Conservation (phyloP, 208 protist species). For the Trypanosoma boissoni region DNA sequence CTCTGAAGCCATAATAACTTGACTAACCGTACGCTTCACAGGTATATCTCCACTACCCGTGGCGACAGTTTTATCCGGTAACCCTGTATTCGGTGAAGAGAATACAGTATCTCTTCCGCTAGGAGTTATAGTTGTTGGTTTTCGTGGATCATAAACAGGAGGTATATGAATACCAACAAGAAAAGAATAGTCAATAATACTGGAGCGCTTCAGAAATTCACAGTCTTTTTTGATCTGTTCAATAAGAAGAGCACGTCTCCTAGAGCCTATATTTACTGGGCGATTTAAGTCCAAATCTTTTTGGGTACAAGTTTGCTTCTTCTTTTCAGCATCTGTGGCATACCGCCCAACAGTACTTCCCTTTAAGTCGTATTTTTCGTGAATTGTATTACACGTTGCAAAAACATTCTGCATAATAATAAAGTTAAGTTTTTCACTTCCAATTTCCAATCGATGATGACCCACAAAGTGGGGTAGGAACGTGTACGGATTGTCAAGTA, state of each 20-base stretch:
- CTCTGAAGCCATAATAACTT: background rate
- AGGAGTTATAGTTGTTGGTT: background rate
- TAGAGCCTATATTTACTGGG: conserved; percentile 66
- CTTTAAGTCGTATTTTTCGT: conserved; percentile 94
- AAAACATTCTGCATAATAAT: conserved; percentile 96
- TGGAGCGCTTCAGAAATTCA: conserved; percentile 78
- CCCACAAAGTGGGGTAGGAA: conserved; percentile 91
- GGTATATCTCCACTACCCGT: background rate
- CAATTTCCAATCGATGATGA: conserved; percentile 75
- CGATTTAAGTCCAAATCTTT: conserved; percentile 91
- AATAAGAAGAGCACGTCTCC: conserved; percentile 68
- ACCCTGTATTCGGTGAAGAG: background rate
- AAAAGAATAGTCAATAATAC: conserved; percentile 94
- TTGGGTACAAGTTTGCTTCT: conserved; percentile 82
- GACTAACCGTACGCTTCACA: background rate
- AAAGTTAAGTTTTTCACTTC: conserved; percentile 66
- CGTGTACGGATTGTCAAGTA: conserved; percentile 87
- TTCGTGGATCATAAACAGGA: conserved; percentile 9
- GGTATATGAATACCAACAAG: conserved; percentile 89
- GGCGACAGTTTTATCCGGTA: conserved; percentile 3
- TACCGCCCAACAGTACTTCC: conserved; percentile 90
- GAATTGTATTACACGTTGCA: conserved; percentile 84
- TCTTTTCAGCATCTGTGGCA: conserved; percentile 74
- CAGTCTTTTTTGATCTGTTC: conserved; percentile 86
- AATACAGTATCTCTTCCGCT: conserved; percentile 2